phyloP scores from a whole-genome alignment of 1,284 basidiomycete species.

The Melampsora americana region DNA sequence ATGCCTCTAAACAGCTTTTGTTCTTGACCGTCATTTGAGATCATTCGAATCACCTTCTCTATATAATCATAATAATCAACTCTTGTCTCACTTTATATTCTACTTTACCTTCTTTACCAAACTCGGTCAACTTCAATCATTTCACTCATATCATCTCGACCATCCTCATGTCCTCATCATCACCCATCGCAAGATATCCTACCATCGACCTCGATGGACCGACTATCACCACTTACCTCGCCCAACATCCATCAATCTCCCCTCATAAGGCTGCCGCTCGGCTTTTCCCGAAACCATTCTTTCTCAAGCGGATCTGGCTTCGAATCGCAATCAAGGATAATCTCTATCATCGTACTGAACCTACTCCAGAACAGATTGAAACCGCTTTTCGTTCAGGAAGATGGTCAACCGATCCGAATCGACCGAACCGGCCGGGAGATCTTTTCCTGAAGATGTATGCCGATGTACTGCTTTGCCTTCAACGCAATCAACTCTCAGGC shows the following conservation, averaged over 20 bases:
- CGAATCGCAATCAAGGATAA: constrained; percentile 51
- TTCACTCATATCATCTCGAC: no score
- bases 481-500: constrained; percentile 60
- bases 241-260: constrained; percentile 4
- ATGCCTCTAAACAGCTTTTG: no score
- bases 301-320: constrained; percentile 47
- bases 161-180: no score
- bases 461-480: constrained; percentile 58
- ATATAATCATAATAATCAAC: no score
- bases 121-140: no score
- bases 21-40: no score
- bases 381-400: constrained; percentile 22
- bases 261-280: not conserved
- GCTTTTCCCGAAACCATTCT: constrained; percentile 50
- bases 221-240: constrained; percentile 1
- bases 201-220: constrained; percentile 4
- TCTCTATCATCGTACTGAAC: constrained; percentile 47
- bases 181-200: no score
- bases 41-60: no score
- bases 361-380: constrained; percentile 19
- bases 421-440: constrained; percentile 56
- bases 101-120: no score
- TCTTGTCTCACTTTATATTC: no score
- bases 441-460: constrained; percentile 57
- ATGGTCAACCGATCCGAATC: constrained; percentile 23